These are phyloP conservation scores for Paraleonurus japonicus DNA, from an alignment of 257 asterid species.

Conservation along the genomic window DNA sequence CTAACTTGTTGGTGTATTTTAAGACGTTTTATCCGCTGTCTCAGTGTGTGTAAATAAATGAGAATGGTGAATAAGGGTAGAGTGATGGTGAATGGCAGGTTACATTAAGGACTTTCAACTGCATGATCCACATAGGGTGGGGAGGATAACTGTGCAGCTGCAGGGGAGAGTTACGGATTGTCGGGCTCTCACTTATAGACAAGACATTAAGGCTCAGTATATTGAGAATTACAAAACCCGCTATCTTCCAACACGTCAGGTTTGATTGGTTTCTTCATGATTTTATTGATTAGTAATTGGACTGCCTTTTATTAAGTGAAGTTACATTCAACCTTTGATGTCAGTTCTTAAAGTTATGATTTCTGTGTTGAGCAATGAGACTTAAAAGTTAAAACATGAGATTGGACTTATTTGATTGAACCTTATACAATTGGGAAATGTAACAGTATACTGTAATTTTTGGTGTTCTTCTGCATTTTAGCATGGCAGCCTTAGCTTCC, in stretches of 20 bases:
- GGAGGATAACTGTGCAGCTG: constrained; percentile 78
- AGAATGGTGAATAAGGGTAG: constrained; percentile 20
- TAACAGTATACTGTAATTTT: not conserved
- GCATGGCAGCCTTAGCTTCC: not conserved
- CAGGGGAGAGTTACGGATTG: constrained; percentile 89
- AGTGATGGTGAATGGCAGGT: constrained; percentile 50
- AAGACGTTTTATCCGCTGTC: not conserved
- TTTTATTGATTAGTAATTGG: not conserved
- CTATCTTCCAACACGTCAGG: constrained; percentile 91
- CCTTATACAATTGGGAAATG: not conserved
- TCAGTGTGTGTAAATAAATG: not conserved
- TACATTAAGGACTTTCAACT: constrained; percentile 80
- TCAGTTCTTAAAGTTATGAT: not conserved
- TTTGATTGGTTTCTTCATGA: constrained; percentile 27
- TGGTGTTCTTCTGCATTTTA: not conserved
- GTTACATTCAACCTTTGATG: constrained; percentile 12
- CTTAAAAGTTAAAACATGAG: not conserved
- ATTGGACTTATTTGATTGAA: not conserved
- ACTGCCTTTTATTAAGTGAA: not conserved
- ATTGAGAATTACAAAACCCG: constrained; percentile 61
- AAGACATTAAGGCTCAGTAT: constrained; percentile 66
- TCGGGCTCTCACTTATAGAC: constrained; percentile 77
- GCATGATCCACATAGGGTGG: constrained; percentile 80
- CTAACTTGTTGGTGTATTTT: not conserved
- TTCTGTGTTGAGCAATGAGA: not conserved